Conservation (phyloP, 1,284 basidiomycete genomes). For the Ganoderma lingzhi region DNA sequence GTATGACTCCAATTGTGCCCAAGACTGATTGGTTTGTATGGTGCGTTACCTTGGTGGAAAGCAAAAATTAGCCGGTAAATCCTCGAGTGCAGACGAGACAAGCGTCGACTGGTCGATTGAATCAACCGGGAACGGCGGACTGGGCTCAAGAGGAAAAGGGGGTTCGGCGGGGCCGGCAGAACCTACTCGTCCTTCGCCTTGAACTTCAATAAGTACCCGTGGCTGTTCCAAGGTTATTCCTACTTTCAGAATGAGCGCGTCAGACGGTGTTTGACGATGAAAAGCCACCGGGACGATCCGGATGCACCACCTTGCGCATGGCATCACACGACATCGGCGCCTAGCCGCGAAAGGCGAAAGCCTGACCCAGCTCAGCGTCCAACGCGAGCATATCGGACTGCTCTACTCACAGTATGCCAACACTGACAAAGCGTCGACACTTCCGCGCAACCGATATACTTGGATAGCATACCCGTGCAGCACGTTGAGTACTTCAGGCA, state of each 20-base stretch:
- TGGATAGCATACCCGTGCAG: background rate
- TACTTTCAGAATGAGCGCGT: background rate
- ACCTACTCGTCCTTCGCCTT: background rate
- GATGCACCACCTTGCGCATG: background rate
- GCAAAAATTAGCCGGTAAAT: background rate
- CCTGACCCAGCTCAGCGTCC: background rate
- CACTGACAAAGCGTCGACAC: background rate
- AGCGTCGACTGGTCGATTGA: background rate
- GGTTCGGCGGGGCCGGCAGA: background rate
- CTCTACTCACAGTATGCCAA: conserved; percentile 3
- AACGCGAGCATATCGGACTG: background rate
- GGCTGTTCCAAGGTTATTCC: background rate
- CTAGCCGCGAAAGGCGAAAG: background rate
- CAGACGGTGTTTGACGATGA: background rate
- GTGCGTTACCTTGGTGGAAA: background rate
- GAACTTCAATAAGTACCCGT: background rate
- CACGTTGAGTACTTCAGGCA: background rate
- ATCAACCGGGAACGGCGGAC: background rate
- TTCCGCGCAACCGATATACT: background rate
- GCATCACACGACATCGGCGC: background rate
- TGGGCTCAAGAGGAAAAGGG: background rate
- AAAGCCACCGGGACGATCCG: background rate
- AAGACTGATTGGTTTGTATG: background rate
- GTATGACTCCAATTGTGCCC: background rate
- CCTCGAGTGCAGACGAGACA: background rate